Conservation (phyloP, 192 early-diverging fungal species). For the Dimargaris cristalligena region DNA sequence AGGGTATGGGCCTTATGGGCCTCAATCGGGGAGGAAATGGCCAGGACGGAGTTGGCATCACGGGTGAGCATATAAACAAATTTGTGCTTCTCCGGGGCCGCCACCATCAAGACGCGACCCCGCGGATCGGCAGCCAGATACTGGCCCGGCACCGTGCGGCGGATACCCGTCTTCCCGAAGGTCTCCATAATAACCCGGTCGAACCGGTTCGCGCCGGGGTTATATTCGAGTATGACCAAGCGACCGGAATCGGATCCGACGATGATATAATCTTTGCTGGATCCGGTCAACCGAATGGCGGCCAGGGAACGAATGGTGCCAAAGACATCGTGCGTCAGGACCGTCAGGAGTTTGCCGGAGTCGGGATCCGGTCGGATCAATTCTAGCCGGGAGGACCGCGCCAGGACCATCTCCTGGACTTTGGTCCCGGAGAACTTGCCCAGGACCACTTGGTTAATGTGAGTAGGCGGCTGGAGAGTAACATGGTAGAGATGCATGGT, state of each 20-base stretch:
- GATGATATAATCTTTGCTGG: conserved; percentile 81
- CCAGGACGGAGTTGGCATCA: conserved; percentile 61
- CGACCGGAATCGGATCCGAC: conserved; percentile 82
- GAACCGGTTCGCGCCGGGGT: conserved; percentile 50
- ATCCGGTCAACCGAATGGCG: conserved; percentile 77
- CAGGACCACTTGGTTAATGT: conserved; percentile 56
- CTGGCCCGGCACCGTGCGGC: conserved; percentile 85
- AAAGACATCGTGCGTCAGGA: conserved; percentile 66
- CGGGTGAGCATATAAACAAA: conserved; percentile 94
- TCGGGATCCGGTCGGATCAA: conserved; percentile 57
- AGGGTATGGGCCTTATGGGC: conserved; percentile 69
- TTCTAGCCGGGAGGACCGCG: conserved; percentile 54
- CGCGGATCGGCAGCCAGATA: conserved; percentile 92
- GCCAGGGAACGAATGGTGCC: conserved; percentile 67
- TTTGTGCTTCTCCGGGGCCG: conserved; percentile 83
- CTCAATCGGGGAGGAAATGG: conserved; percentile 88
- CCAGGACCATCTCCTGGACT: conserved; percentile 76
- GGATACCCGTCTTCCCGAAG: conserved; percentile 80
- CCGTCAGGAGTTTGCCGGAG: conserved; percentile 59
- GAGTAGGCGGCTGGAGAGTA: conserved; percentile 66
- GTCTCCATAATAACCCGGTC: conserved; percentile 79
- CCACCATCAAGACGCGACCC: conserved; percentile 92
- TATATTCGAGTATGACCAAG: conserved; percentile 81
- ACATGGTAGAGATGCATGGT: conserved; percentile 75
- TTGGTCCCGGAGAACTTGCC: conserved; percentile 90